Evolutionary conservation across 1,139 yeast species (phyloP).

Genomic region (Hanseniaspora uvarum): DNA sequence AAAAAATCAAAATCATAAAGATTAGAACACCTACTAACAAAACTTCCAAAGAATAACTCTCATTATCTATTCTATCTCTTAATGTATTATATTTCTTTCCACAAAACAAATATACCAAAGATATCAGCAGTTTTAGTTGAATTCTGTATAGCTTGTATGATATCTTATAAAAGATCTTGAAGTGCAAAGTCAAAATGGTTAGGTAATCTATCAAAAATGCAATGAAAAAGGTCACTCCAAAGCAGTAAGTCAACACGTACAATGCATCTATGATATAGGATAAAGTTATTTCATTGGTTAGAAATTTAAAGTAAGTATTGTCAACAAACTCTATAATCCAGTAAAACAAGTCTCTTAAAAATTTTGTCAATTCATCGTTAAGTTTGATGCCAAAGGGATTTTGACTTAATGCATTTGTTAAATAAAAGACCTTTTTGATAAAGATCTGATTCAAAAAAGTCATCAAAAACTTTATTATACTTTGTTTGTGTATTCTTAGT

Average conservation of each 20-base stretch:
- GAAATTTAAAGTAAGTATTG: slow-evolving; percentile 25
- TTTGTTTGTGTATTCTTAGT: slow-evolving; percentile 38
- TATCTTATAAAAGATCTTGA: slow-evolving; percentile 66
- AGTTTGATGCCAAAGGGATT: slow-evolving; percentile 94
- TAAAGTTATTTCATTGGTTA: slow-evolving; percentile 27
- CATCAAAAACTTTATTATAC: slow-evolving; percentile 23
- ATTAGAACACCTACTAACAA: slow-evolving; percentile 76
- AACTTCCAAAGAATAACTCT: slow-evolving; percentile 74
- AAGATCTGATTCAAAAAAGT: slow-evolving; percentile 22
- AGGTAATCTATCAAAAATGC: slow-evolving; percentile 58
- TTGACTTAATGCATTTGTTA: slow-evolving; percentile 67
- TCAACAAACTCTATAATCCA: slow-evolving; percentile 80
- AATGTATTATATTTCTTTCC: slow-evolving; percentile 82
- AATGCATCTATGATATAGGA: slow-evolving; percentile 32
- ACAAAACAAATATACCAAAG: slow-evolving; percentile 74
- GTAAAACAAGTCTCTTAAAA: slow-evolving; percentile 72
- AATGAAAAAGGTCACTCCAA: slow-evolving; percentile 61
- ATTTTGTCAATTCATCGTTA: slow-evolving; percentile 74
- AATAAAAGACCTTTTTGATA: slow-evolving; percentile 35
- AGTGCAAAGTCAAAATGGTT: slow-evolving; percentile 56
- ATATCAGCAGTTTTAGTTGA: slow-evolving; percentile 57
- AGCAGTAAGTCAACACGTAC: slow-evolving; percentile 38
- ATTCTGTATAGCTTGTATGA: slow-evolving; percentile 69
- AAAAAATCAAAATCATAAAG: slow-evolving; percentile 66
- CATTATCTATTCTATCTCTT: slow-evolving; percentile 78